These are phyloP conservation scores for Pseudogymnoascus sp. DNA, from an alignment of 2,329 filamentous ascomycete species.

Conservation along the genomic window DNA sequence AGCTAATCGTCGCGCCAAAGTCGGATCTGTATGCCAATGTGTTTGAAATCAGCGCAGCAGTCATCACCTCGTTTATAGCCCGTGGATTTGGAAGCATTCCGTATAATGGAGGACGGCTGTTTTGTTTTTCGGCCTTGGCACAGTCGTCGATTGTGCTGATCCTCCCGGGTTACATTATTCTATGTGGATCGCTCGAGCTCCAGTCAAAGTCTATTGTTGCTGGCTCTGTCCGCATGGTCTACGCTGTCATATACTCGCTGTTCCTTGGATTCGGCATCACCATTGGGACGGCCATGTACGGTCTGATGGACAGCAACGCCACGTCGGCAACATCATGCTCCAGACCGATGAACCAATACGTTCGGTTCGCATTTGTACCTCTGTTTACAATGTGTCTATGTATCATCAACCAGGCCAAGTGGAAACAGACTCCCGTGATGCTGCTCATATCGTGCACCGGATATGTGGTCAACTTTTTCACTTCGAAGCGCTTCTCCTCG, in stretches of 20 bases:
- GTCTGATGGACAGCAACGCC: slow-evolving; percentile 41
- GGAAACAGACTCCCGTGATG: slow-evolving; percentile 74
- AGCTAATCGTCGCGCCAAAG: slow-evolving; percentile 60
- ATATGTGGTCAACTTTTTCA: slow-evolving; percentile 71
- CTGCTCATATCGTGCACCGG: slow-evolving; percentile 63
- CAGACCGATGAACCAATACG: slow-evolving; percentile 41
- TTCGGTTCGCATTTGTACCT: slow-evolving; percentile 65
- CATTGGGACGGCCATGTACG: slow-evolving; percentile 48
- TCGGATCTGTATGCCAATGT: slow-evolving; percentile 62
- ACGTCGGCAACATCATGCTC: slow-evolving; percentile 39
- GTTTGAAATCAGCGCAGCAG: slow-evolving; percentile 55
- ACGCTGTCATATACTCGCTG: slow-evolving; percentile 50
- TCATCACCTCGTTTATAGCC: slow-evolving; percentile 55
- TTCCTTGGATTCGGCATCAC: slow-evolving; percentile 52
- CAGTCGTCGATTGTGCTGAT: slow-evolving; percentile 60
- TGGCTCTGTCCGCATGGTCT: slow-evolving; percentile 51
- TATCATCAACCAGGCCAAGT: slow-evolving; percentile 74
- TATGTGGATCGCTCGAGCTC: slow-evolving; percentile 48
- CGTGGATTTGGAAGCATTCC: slow-evolving; percentile 55
- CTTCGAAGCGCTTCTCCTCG: slow-evolving; percentile 53
- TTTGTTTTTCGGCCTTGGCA: slow-evolving; percentile 59
- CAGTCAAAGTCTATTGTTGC: slow-evolving; percentile 49
- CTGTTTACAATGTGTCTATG: slow-evolving; percentile 66
- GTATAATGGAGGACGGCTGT: slow-evolving; percentile 33
- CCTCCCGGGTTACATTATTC: slow-evolving; percentile 56